These are phyloP conservation scores for Trypanosoma congolense DNA, from an alignment of 208 protist species.

Conservation along the genomic window DNA sequence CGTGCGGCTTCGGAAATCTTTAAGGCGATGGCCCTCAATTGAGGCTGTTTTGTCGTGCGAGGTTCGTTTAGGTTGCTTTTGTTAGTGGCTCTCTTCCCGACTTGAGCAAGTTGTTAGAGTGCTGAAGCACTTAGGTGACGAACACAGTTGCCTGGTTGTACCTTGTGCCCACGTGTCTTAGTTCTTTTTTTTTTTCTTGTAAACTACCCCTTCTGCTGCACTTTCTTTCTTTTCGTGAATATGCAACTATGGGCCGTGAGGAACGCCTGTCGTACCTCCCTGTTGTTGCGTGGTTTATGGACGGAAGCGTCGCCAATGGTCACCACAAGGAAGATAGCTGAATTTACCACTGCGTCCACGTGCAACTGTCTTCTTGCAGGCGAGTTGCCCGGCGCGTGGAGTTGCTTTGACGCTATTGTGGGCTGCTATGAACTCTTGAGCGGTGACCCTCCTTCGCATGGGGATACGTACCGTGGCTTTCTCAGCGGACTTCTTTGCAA, in stretches of 20 bases:
- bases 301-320: conserved; percentile 10
- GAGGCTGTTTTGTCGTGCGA: conserved; percentile 1
- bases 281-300: background rate
- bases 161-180: background rate
- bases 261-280: background rate
- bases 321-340: conserved; percentile 3
- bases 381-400: background rate
- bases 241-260: background rate
- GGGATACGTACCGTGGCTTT: conserved; percentile 9
- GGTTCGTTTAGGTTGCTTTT: background rate
- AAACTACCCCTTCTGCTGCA: no score
- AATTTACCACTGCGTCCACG: conserved; percentile 22
- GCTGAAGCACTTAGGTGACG: no score
- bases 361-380: conserved; percentile 72
- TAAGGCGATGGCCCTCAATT: conserved; percentile 17
- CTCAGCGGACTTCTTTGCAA: conserved; percentile 15
- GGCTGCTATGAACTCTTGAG: conserved; percentile 41
- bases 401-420: conserved; percentile 9
- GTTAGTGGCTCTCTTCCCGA: no score
- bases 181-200: conserved; percentile 18
- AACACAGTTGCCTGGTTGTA: no score
- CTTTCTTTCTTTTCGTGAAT: no score
- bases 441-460: background rate
- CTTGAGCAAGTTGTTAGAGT: no score
- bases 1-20: conserved; percentile 40